Conservation (phyloP, 768 basidiomycete species). For the Phylloporus rhodoxanthus region DNA sequence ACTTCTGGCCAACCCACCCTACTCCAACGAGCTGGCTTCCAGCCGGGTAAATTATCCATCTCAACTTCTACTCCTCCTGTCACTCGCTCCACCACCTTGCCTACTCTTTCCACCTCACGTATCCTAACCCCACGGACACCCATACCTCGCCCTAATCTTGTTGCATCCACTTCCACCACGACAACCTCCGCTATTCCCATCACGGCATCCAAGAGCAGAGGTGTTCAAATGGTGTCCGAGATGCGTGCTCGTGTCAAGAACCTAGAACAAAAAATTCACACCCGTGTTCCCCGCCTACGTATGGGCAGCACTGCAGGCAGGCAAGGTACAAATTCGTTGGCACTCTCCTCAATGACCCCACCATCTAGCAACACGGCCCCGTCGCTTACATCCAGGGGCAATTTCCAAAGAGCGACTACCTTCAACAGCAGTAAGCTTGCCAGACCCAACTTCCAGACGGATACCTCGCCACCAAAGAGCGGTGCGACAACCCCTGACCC, state of each 20-base stretch:
- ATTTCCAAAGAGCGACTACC: conserved; percentile 12
- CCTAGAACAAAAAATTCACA: conserved; percentile 82
- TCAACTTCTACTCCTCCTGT: conserved; percentile 45
- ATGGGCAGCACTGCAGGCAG: conserved; percentile 72
- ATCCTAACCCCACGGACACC: conserved; percentile 41
- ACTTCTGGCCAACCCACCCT: conserved; percentile 41
- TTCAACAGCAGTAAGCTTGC: conserved; percentile 19
- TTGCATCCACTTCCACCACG: conserved; percentile 37
- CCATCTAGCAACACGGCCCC: conserved; percentile 36
- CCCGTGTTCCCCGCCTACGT: conserved; percentile 76
- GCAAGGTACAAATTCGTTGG: conserved; percentile 36
- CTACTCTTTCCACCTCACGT: conserved; percentile 46
- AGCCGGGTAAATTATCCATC: conserved; percentile 37
- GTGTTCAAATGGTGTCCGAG: conserved; percentile 89
- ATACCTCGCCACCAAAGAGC: conserved; percentile 38
- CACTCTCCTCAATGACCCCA: conserved; percentile 30
- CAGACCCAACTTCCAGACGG: conserved; percentile 33
- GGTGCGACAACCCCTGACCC: conserved; percentile 38
- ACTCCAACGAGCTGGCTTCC: conserved; percentile 49
- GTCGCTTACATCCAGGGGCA: conserved; percentile 23
- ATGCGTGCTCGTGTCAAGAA: conserved; percentile 82
- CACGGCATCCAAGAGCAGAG: conserved; percentile 64
- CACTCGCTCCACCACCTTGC: conserved; percentile 53
- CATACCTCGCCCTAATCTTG: conserved; percentile 33
- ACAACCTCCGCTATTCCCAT: conserved; percentile 28